Base-by-base conservation (phyloP, 257 asterid genomes). In the Mitragyna speciosa region DNA sequence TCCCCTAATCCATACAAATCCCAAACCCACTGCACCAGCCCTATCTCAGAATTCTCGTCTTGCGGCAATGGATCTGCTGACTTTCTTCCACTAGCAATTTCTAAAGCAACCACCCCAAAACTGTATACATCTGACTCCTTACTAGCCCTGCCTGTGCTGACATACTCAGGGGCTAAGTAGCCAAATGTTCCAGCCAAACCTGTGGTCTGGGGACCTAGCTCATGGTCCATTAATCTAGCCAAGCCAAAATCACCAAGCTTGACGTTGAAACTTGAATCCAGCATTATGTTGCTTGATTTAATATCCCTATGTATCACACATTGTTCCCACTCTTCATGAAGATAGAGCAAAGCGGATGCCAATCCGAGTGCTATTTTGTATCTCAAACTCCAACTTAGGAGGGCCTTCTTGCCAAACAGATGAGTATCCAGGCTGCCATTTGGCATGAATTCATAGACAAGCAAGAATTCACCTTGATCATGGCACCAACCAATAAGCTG, bases 311-410 rank as follows among this genome's bases (percentile, higher is more conserved):
- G 89, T 4, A 87, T 68, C 22, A 87, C 89, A 17, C 89, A 84
- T 31, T 87, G 85, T 36, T 87, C 88, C 83, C 88, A 84, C 58
- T 86, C 90, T 80, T 87, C 88, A 12, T 87, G 90, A 54, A 87
- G 83, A 76, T 87, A 87, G 26, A 87, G 81, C 80, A 87, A 41
- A 24, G 83, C 86, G 0, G 90, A 82, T 22, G 90, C 88, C 67
- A 84, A 76, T 7, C 90, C 88, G 1, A 74, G 68, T 30, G 83
- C 64, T 12, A 80, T 84, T 74, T 82, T 87, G 56, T 87, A 80
- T 73, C 90, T 84, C 39, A 64, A 33, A 33, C 30, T 70, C 88
- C 88, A 87, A 10, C 49, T 61, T 7, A 84, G 86, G 71, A 80
- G 78, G 30, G 16, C 78, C 33, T 59, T 81, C 19, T 75, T 84